Base-by-base conservation (phyloP, 129 eudicot genomes). In the Escallonia rubra region DNA sequence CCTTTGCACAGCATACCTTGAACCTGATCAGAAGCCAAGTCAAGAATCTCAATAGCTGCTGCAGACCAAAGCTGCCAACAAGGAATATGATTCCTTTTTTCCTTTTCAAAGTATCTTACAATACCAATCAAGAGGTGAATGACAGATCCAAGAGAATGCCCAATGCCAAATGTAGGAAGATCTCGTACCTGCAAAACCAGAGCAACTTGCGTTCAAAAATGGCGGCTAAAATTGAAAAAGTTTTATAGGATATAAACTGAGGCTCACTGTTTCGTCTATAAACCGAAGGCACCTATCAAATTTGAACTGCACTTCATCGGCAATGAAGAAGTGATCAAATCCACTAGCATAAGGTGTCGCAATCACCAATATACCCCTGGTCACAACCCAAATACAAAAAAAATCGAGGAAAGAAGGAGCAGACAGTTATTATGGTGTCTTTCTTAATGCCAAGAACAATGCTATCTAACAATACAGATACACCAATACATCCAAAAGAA, bases 311-410 rank as follows among this genome's bases (percentile, higher is more conserved):
- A 81, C 99, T 81, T 89, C 99, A 59, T 93, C 99, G 69, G 99
- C 95, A 57, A 93, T 93, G 71, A 63, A 78, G 83, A 93, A 93
- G 80, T 93, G 88, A 83, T 93, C 99, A 71, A 93, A 93, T 61
- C 99, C 99, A 69, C 99, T 93, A 76, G 99, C 86, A 82, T 86
- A 93, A 65, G 99, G 99, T 61, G 99, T 93, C 49, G 99, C 99
- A 76, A 93, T 85, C 67, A 93, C 95, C 86, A 86, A 75, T 50
- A 82, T 50, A 72, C 95, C 98, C 86, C 98, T 92, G 68, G 39
- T 57, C 71, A 71, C 61, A 71, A 23, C 34, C 34, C 34, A 23
- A 63, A 10, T 62, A 59, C 73, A 15, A 44, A 14, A 73, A 23
- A 23, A 23, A 23, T 23, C 0, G 34, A 23, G 45, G 57, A 62